These are phyloP conservation scores for Paracoccidioides brasiliensis DNA, from an alignment of 2,329 filamentous ascomycete species.

Conservation along the genomic window DNA sequence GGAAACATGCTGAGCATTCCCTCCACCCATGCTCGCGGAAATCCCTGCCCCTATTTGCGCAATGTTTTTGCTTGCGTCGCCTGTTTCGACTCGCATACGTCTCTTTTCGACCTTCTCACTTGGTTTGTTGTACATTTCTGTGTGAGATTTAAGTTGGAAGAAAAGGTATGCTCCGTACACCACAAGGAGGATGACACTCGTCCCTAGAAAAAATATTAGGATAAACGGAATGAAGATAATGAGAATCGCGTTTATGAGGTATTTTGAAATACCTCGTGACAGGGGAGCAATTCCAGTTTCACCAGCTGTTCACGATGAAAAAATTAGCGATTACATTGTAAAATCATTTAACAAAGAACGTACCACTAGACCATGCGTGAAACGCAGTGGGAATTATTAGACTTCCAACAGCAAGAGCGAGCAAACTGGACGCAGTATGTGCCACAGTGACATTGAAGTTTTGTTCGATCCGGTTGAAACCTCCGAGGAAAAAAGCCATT, in stretches of 20 bases:
- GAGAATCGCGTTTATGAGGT: background rate
- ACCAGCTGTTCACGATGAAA: constrained; percentile 13
- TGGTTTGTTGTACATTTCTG: constrained; percentile 63
- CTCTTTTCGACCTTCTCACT: constrained; percentile 61
- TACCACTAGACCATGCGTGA: constrained; percentile 40
- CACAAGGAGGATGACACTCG: constrained; percentile 66
- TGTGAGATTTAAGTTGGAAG: constrained; percentile 85
- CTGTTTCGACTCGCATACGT: constrained; percentile 33
- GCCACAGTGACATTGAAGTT: constrained; percentile 87
- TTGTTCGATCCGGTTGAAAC: constrained; percentile 65
- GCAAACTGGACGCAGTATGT: constrained; percentile 70
- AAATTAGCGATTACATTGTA: background rate
- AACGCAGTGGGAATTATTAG: constrained; percentile 88
- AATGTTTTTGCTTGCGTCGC: constrained; percentile 37
- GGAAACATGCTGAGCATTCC: constrained; percentile 36
- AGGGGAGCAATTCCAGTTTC: constrained; percentile 17
- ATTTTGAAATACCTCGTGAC: constrained; percentile 19
- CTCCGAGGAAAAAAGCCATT: constrained; percentile 85
- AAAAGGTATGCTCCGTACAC: constrained; percentile 75
- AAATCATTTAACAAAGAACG: constrained; percentile 9
- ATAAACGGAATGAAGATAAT: background rate
- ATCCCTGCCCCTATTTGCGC: constrained; percentile 40
- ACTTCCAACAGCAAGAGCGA: constrained; percentile 65
- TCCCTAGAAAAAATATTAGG: constrained; percentile 22
- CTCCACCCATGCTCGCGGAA: constrained; percentile 37